A percentile compares a stretch with the other conserved stretches of the same genome.
Conservation (phyloP, 2,329 filamentous ascomycete species). For the Teratosphaeria epicoccoides region DNA sequence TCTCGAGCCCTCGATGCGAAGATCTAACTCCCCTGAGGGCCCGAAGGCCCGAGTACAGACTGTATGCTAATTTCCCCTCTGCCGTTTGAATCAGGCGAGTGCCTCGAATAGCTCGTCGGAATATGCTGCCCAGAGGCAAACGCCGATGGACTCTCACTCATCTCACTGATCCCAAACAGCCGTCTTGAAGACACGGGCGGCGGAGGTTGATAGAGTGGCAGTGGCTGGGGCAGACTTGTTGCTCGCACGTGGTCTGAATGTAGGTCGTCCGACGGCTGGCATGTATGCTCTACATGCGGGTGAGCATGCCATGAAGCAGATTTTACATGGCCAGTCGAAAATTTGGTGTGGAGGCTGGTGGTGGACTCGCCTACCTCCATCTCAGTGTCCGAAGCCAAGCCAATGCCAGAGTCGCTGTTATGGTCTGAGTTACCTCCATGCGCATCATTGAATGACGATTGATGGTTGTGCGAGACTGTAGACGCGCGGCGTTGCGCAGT, state of each 20-base stretch:
- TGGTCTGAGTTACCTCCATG: constrained; percentile 32
- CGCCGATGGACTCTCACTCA: constrained; percentile 11
- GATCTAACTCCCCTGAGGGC: neutral
- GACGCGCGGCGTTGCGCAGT: constrained; percentile 51
- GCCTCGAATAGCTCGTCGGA: constrained; percentile 8
- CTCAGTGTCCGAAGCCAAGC: constrained; percentile 39
- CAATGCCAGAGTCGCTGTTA: constrained; percentile 61
- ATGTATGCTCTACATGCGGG: constrained; percentile 7
- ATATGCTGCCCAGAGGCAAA: constrained; percentile 3
- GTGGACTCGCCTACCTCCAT: constrained; percentile 19
- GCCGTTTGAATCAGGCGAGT: constrained; percentile 16
- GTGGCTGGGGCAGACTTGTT: constrained; percentile 23
- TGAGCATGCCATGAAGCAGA: constrained; percentile 19
- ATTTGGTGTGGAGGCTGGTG: neutral
- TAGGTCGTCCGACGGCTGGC: constrained; percentile 2
- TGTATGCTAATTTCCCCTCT: constrained; percentile 23
- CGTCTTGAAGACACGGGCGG: constrained; percentile 13
- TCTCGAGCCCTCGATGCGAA: neutral
- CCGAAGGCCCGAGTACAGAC: constrained; percentile 19
- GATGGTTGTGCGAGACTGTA: constrained; percentile 33
- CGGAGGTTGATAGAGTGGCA: constrained; percentile 28
- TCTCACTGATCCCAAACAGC: constrained; percentile 8
- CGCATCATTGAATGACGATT: constrained; percentile 16
- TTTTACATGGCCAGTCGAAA: constrained; percentile 3
- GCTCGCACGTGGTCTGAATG: constrained; percentile 19